Base-by-base conservation (phyloP, 2,329 filamentous ascomycete genomes). In the Cercospora janseana region DNA sequence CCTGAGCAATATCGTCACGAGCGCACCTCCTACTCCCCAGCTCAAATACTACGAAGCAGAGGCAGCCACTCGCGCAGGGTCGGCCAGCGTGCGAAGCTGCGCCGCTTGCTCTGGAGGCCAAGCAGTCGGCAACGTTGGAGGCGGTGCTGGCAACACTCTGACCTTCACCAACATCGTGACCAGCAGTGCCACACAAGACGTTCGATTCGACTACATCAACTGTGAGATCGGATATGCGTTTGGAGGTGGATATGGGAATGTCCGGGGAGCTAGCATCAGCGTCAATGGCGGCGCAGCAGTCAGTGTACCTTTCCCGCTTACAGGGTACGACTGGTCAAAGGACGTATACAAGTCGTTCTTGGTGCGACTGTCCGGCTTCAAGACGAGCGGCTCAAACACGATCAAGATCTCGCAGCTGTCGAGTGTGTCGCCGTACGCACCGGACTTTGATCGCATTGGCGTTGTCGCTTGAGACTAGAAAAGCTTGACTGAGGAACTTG, bases 201-300 rank as follows among this genome's bases (percentile, higher is more conserved):
- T 71, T 1, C 63, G 63, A 1, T 63, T 73, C 15, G 71, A 73
- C 44, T 72, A 70, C 38, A 53, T 72, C 41, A 69, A 72, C 41
- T 70, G 70, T 55, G 70, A 72, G 2, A 66, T 72, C 15, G 64
- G 63, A 0, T 70, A 69, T 24, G 61, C 66, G 0, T 58, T 54
- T 6, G 51, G 49, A 18, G 31, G 66, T 62, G 40, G 51, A 4
- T 15, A n/a, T n/a, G n/a, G 23, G 15, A 72, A 73, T 34, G 63
- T 64, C 7, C 59, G 70, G 13, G 68, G 67, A 20, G 63, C 70
- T 49, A 68, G 63, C 2, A 59, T 73, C 26, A 59, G 60, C 21
- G 67, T 73, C 9, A 72, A 73, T 55, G 69, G 66, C 2, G 66
- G 63, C 0, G 38, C 56, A 16, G 60, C 65, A 0, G 66, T 67